phyloP scores from a whole-genome alignment of 192 early-diverging fungal species.

The Chytriomyces sp. region DNA sequence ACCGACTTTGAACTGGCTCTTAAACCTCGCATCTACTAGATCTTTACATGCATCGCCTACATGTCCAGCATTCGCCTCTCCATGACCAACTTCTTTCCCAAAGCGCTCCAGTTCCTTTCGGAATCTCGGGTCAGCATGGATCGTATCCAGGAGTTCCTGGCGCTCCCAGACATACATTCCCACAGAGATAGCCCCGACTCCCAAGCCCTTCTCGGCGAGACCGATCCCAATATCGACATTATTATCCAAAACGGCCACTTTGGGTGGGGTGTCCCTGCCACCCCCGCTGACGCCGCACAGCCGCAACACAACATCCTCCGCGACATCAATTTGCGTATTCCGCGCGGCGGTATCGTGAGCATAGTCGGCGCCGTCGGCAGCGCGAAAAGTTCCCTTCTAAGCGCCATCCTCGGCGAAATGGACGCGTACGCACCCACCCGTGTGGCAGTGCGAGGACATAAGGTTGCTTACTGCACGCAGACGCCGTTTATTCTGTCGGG shows the following conservation, averaged over 20 bases:
- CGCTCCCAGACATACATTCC: conserved; percentile 41
- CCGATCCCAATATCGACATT: conserved; percentile 27
- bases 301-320: conserved; percentile 21
- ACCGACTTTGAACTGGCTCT: neutral
- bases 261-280: conserved; percentile 35
- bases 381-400: conserved; percentile 47
- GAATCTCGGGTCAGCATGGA: conserved; percentile 40
- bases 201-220: neutral
- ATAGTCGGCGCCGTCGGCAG: conserved; percentile 53
- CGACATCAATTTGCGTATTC: conserved; percentile 36
- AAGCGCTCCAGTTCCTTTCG: conserved; percentile 46
- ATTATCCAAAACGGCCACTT: conserved; percentile 37
- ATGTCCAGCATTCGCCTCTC: conserved; percentile 36
- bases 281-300: neutral
- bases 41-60: conserved; percentile 49
- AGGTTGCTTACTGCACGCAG: conserved; percentile 50
- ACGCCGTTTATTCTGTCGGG: conserved; percentile 45
- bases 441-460: conserved; percentile 23
- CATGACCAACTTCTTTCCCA: conserved; percentile 56
- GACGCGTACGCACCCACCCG: neutral
- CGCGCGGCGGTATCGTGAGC: conserved; percentile 38
- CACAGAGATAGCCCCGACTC: neutral
- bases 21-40: neutral
- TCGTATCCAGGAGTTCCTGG: conserved; percentile 46
- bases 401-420: conserved; percentile 55